Conservation (phyloP, 2,329 filamentous ascomycete species). For the Pseudomassariella vexata region DNA sequence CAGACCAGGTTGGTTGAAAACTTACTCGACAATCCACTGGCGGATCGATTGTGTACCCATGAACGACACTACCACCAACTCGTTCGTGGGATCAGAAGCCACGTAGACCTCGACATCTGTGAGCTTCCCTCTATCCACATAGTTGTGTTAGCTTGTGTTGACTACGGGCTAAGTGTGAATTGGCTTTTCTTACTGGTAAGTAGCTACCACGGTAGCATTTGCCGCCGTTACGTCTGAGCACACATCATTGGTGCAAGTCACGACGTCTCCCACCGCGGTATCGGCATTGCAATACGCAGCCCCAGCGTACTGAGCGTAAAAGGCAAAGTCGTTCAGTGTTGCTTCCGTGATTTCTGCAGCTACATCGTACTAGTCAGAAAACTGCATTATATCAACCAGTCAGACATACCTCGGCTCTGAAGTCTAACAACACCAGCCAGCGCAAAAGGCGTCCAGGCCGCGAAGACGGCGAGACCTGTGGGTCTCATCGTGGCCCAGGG, state of each 20-base stretch:
- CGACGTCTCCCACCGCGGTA: constrained; percentile 25
- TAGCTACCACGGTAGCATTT: constrained; percentile 34
- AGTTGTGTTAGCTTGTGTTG: background rate
- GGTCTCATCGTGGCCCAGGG: too few relatives aligned
- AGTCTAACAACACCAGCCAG: too few relatives aligned
- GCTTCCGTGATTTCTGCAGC: too few relatives aligned
- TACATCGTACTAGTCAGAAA: too few relatives aligned
- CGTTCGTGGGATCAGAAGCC: constrained; percentile 39
- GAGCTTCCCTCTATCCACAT: constrained; percentile 24
- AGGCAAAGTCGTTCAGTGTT: constrained; percentile 37
- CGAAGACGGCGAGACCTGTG: too few relatives aligned
- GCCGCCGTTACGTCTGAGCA: constrained; percentile 40
- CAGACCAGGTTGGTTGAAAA: too few relatives aligned
- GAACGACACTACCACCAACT: constrained; percentile 54
- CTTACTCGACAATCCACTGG: constrained; percentile 55
- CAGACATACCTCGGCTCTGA: too few relatives aligned
- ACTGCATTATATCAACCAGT: too few relatives aligned
- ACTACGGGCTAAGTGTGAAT: background rate
- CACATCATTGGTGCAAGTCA: constrained; percentile 36
- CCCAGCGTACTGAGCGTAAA: constrained; percentile 45
- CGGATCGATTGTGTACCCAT: constrained; percentile 52
- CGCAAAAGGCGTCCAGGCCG: too few relatives aligned
- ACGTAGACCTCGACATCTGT: constrained; percentile 47
- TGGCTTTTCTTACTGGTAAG: constrained; percentile 33
- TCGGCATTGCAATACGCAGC: constrained; percentile 50